These are phyloP conservation scores for Sonneratia alba DNA, from an alignment of 345 rosid species.

Conservation along the genomic window DNA sequence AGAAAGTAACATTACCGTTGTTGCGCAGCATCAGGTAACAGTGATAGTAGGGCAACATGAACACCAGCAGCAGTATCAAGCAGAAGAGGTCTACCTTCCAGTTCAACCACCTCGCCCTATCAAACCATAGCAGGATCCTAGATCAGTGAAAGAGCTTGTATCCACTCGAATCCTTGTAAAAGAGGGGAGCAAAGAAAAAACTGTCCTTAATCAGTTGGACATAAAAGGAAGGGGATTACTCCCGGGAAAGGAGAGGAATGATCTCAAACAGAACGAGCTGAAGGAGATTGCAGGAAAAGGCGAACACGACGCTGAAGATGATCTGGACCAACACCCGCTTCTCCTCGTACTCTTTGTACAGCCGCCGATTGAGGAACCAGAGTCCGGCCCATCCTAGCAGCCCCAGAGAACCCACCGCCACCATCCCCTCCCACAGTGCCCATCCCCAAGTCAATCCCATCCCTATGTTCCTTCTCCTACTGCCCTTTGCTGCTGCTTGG, in stretches of 20 bases:
- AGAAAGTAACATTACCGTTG: conserved; percentile 40
- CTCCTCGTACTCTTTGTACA: conserved; percentile 95
- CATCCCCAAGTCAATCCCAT: conserved; percentile 53
- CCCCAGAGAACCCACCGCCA: conserved; percentile 52
- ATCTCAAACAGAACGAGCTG: conserved; percentile 97
- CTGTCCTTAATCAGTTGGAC: not conserved
- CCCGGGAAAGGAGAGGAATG: conserved; percentile 83
- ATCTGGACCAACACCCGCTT: conserved; percentile 84
- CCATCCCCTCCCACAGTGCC: conserved; percentile 58
- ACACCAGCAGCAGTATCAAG: conserved; percentile 79
- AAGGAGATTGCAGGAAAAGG: conserved; percentile 88
- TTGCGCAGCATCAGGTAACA: conserved; percentile 95
- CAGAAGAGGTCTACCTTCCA: conserved; percentile 96
- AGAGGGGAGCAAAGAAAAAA: not conserved
- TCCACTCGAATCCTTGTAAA: not conserved
- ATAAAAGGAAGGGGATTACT: conserved; percentile 22
- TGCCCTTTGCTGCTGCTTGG: not conserved
- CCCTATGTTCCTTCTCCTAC: not conserved
- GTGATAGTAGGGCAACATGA: conserved; percentile 93
- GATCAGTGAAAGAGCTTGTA: not conserved
- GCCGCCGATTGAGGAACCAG: conserved; percentile 76
- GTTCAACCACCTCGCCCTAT: conserved; percentile 85
- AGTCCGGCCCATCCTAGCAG: conserved; percentile 80
- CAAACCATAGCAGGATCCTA: conserved; percentile 5
- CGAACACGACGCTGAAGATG: conserved; percentile 86